Conservation (phyloP, 2,329 filamentous ascomycete genomes). For the Xylariales sp. region DNA sequence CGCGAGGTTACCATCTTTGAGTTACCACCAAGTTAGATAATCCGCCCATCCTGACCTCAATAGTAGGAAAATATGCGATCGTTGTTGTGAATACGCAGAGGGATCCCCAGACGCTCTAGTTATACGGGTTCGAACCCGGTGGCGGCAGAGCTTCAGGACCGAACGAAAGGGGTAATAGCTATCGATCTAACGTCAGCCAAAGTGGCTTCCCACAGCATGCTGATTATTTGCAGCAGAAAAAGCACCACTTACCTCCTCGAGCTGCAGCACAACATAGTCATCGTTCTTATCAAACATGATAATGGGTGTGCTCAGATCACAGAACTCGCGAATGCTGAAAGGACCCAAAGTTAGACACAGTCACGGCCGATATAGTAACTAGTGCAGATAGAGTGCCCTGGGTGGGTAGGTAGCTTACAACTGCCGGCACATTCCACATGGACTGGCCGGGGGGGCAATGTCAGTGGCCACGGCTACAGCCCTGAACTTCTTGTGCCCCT, state of each 20-base stretch:
- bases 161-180: constrained; percentile 67
- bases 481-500: constrained; percentile 56
- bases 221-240: too few relatives aligned
- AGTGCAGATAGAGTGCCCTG: background rate
- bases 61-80: too few relatives aligned
- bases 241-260: constrained; percentile 59
- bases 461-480: constrained; percentile 86
- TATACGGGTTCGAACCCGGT: constrained; percentile 14
- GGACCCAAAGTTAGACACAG: background rate
- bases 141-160: constrained; percentile 55
- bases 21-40: too few relatives aligned
- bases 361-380: background rate
- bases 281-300: constrained; percentile 90
- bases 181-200: constrained; percentile 7
- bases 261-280: constrained; percentile 62
- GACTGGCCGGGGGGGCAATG: constrained; percentile 63
- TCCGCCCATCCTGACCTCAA: too few relatives aligned
- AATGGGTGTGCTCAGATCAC: constrained; percentile 63
- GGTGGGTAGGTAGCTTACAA: constrained; percentile 54
- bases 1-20: too few relatives aligned
- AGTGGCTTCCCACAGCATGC: constrained; percentile 1
- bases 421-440: constrained; percentile 95
- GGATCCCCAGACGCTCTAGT: too few relatives aligned
- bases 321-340: constrained; percentile 73
- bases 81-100: too few relatives aligned